These are phyloP conservation scores for Sequoia sempervirens DNA, from an alignment of 75 land plant genomes.

Conservation along the genomic window DNA sequence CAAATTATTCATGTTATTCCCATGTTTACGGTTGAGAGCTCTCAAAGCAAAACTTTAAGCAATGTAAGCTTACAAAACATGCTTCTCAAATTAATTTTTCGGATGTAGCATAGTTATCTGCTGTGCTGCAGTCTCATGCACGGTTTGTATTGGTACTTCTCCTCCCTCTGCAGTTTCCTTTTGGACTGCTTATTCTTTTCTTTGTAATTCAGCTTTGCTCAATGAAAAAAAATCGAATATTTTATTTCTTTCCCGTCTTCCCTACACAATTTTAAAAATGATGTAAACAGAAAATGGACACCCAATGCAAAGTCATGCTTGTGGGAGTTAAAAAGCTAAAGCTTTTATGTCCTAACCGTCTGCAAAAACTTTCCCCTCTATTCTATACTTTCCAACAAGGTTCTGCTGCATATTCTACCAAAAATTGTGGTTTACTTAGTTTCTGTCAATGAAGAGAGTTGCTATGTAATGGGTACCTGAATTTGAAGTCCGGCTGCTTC, in stretches of 20 bases:
- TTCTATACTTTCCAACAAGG: background rate
- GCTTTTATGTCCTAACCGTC: too few relatives aligned
- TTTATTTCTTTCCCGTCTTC: too few relatives aligned
- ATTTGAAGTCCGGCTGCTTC: background rate
- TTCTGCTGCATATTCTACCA: background rate
- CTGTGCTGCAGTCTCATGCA: too few relatives aligned
- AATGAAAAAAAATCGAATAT: too few relatives aligned
- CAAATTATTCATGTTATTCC: too few relatives aligned
- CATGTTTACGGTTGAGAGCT: background rate
- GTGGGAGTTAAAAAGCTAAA: background rate
- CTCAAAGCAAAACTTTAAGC: background rate
- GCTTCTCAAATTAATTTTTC: background rate
- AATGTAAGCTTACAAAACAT: background rate
- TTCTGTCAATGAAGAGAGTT: background rate
- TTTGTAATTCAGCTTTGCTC: too few relatives aligned
- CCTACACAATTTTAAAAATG: too few relatives aligned
- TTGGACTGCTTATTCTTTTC: too few relatives aligned
- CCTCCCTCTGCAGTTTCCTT: too few relatives aligned
- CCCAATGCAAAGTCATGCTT: background rate
- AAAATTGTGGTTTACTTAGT: background rate
- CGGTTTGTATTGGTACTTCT: too few relatives aligned
- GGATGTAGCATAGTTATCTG: too few relatives aligned
- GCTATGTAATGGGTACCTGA: background rate
- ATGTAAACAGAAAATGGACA: background rate
- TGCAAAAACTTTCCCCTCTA: background rate